Evolutionary conservation across 768 basidiomycete genomes (phyloP).

Genomic region (Psilocybe sp.): DNA sequence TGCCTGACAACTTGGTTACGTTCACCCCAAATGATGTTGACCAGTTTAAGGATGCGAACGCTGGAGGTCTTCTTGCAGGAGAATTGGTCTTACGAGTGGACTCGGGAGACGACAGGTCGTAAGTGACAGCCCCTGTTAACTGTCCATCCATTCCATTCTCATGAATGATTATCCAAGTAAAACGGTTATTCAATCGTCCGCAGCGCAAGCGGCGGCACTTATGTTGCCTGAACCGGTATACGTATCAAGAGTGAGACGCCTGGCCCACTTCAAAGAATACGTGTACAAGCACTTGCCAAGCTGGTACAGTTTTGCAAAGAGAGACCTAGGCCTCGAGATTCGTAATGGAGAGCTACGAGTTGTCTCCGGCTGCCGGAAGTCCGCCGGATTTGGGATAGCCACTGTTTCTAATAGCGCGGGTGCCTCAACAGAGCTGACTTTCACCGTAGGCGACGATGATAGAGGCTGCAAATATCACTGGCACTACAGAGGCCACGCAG

Average conservation of each 20-base stretch:
- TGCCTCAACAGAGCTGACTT: background rate
- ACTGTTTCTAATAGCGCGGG: conserved; percentile 1
- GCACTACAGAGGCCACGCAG: background rate
- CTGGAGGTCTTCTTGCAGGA: conserved; percentile 5
- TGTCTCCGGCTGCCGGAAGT: conserved; percentile 8
- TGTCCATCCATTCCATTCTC: background rate
- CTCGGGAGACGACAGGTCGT: background rate
- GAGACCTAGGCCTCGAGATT: conserved; percentile 1
- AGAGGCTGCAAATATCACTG: background rate
- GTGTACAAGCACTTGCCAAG: conserved; percentile 1
- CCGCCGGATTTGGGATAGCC: conserved; percentile 12
- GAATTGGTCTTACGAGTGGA: background rate
- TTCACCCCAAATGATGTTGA: background rate
- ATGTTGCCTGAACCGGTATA: conserved; percentile 12
- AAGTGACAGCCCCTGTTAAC: no score
- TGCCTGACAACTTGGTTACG: conserved; percentile 7
- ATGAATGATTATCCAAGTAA: background rate
- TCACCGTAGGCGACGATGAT: background rate
- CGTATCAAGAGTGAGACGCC: background rate
- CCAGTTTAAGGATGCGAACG: background rate
- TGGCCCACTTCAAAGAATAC: background rate
- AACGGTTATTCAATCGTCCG: conserved; percentile 1
- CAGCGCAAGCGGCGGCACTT: conserved; percentile 9
- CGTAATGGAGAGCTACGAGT: conserved; percentile 10
- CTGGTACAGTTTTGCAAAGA: conserved; percentile 12